phyloP scores from a whole-genome alignment of 2,329 filamentous ascomycete species.

The Dactylellina parvicollis region DNA sequence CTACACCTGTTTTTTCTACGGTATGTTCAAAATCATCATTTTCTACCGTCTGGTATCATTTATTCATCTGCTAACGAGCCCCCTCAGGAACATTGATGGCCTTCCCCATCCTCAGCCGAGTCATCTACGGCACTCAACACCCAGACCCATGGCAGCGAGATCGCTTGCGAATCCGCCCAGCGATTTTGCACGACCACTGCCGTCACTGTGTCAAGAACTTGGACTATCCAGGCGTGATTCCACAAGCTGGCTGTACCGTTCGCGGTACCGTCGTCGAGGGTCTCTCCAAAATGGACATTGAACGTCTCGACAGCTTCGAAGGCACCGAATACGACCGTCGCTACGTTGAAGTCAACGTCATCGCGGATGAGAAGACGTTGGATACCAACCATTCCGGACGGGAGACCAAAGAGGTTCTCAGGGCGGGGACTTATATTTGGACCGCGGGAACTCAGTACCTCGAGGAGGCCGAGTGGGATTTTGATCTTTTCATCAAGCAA shows the following conservation, averaged over 20 bases:
- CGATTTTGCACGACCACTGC: constrained; percentile 77
- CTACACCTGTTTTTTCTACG: constrained; percentile 73
- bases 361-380: constrained; percentile 61
- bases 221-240: constrained; percentile 84
- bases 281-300: constrained; percentile 78
- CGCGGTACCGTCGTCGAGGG: constrained; percentile 81
- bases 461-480: constrained; percentile 85
- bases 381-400: constrained; percentile 58
- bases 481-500: constrained; percentile 79
- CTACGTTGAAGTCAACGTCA: constrained; percentile 63
- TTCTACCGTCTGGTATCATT: neutral
- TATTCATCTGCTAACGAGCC: neutral
- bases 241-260: constrained; percentile 69
- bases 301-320: constrained; percentile 82
- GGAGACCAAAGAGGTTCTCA: constrained; percentile 64
- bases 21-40: constrained; percentile 59
- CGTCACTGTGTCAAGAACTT: constrained; percentile 74
- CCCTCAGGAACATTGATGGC: constrained; percentile 75
- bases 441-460: constrained; percentile 65
- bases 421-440: constrained; percentile 74
- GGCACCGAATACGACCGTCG: constrained; percentile 75
- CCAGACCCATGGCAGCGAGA: constrained; percentile 66
- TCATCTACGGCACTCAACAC: constrained; percentile 73
- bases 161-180: constrained; percentile 74
- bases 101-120: constrained; percentile 83